Conservation (phyloP, 495 filamentous ascomycete genomes). For the Neurospora hispaniola region DNA sequence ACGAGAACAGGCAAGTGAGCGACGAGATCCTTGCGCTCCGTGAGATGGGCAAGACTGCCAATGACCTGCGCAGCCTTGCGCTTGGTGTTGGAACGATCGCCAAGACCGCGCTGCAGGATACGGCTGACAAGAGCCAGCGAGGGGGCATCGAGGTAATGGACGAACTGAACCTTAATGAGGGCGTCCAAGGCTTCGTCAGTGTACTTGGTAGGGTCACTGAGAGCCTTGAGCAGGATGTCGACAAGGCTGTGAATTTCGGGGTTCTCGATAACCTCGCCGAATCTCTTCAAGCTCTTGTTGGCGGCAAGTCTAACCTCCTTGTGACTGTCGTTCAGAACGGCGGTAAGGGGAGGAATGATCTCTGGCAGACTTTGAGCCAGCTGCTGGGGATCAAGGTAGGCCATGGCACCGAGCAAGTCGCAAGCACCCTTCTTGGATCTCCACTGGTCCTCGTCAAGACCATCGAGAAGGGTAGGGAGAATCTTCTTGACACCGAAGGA, state of each 20-base stretch:
- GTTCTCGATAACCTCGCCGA: slow-evolving; percentile 96
- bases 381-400: slow-evolving; percentile 91
- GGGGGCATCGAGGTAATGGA: slow-evolving; percentile 92
- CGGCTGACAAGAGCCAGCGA: slow-evolving; percentile 89
- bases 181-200: slow-evolving; percentile 91
- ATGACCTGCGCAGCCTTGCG: slow-evolving; percentile 94
- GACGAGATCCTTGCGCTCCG: slow-evolving; percentile 87
- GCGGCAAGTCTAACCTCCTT: slow-evolving; percentile 89
- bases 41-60: slow-evolving; percentile 91
- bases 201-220: slow-evolving; percentile 95
- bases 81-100: slow-evolving; percentile 86
- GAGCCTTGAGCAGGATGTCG: slow-evolving; percentile 81
- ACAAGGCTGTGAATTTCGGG: slow-evolving; percentile 91
- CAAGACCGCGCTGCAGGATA: slow-evolving; percentile 85
- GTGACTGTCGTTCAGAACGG: slow-evolving; percentile 92
- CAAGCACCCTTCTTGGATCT: slow-evolving; percentile 97
- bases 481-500: slow-evolving; percentile 94
- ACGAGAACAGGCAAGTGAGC: slow-evolving; percentile 88
- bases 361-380: slow-evolving; percentile 84
- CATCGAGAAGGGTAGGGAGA: slow-evolving; percentile 81
- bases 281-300: slow-evolving; percentile 90
- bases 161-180: slow-evolving; percentile 89
- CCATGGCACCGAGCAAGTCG: slow-evolving; percentile 93
- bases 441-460: slow-evolving; percentile 92
- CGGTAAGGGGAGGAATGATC: slow-evolving; percentile 90